Conservation (phyloP, 2,329 filamentous ascomycete genomes). For the Lecanicillium sp. region DNA sequence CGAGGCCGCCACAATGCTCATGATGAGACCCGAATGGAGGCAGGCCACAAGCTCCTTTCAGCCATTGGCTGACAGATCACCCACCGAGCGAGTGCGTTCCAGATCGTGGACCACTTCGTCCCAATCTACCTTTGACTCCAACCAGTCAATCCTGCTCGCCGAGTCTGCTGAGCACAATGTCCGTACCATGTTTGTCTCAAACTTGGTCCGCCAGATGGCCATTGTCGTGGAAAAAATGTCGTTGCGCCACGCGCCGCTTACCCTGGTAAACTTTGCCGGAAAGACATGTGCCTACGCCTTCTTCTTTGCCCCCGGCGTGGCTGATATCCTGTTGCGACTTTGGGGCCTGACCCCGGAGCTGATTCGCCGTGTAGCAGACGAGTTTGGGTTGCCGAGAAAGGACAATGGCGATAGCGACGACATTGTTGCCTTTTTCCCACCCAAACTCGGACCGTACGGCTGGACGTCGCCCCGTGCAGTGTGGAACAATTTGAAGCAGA, state of each 20-base stretch:
- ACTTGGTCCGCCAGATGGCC: slow-evolving; percentile 73
- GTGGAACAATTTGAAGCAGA: slow-evolving; percentile 54
- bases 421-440: slow-evolving; percentile 63
- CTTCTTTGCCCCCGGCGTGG: slow-evolving; percentile 82
- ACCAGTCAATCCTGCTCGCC: slow-evolving; percentile 45
- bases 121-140: slow-evolving; percentile 59
- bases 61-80: slow-evolving; percentile 49
- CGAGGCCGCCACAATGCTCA: slow-evolving; percentile 71
- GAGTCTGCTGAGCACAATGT: slow-evolving; percentile 82
- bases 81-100: slow-evolving; percentile 35
- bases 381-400: slow-evolving; percentile 56
- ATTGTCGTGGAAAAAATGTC: slow-evolving; percentile 89
- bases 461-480: slow-evolving; percentile 46
- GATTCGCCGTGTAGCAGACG: slow-evolving; percentile 63
- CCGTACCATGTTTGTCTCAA: slow-evolving; percentile 76
- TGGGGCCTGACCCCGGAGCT: slow-evolving; percentile 66
- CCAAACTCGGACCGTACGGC: slow-evolving; percentile 48
- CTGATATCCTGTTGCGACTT: slow-evolving; percentile 73
- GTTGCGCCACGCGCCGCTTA: slow-evolving; percentile 56
- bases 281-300: slow-evolving; percentile 90
- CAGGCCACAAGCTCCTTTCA: slow-evolving; percentile 61
- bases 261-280: slow-evolving; percentile 76
- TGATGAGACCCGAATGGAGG: slow-evolving; percentile 86
- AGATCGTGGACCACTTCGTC: slow-evolving; percentile 43
- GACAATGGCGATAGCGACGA: slow-evolving; percentile 52